Conservation (phyloP, 768 basidiomycete genomes). For the Austroboletus festivus region DNA sequence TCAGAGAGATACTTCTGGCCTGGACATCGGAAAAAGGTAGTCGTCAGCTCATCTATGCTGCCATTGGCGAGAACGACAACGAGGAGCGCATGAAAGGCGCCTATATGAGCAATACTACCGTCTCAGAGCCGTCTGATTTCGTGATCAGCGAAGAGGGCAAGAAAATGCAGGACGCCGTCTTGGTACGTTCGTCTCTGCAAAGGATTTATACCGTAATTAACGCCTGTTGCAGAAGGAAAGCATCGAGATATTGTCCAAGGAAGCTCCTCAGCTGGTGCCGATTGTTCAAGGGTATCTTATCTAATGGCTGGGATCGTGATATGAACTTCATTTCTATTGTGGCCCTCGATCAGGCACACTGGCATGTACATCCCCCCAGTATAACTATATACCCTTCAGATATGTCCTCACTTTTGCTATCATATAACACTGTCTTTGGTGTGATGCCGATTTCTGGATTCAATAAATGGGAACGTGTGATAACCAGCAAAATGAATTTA, state of each 20-base stretch:
- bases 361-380: no score
- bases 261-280: slow-evolving; percentile 9
- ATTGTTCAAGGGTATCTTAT: slow-evolving; percentile 15
- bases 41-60: slow-evolving; percentile 33
- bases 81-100: slow-evolving; percentile 24
- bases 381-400: no score
- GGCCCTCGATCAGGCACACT: no score
- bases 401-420: no score
- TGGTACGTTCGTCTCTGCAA: slow-evolving; percentile 27
- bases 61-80: slow-evolving; percentile 22
- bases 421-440: no score
- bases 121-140: slow-evolving; percentile 33
- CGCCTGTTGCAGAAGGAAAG: slow-evolving; percentile 20
- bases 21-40: slow-evolving; percentile 32
- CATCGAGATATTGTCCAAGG: slow-evolving; percentile 15
- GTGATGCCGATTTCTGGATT: no score
- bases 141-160: slow-evolving; percentile 30
- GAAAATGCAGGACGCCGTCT: slow-evolving; percentile 28
- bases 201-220: no score
- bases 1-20: slow-evolving; percentile 12
- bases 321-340: no score
- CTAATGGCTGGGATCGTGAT: no score
- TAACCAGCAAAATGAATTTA: no score
- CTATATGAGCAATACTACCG: slow-evolving; percentile 9
- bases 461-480: no score